Evolutionary conservation across 257 asterid species (phyloP).

Genomic region (Fraxinus anomala): DNA sequence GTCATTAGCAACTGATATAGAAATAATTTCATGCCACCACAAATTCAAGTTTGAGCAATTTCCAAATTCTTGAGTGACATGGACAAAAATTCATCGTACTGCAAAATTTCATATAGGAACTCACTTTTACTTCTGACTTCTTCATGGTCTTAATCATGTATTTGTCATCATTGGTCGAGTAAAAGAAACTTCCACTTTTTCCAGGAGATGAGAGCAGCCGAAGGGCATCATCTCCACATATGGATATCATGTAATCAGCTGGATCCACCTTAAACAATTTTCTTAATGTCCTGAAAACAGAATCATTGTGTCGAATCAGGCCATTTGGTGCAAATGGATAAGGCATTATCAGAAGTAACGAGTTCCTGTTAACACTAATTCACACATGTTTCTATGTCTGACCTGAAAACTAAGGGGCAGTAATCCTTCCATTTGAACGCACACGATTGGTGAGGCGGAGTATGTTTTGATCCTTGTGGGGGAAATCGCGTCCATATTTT

Average conservation of each 20-base stretch:
- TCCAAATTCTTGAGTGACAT: too few relatives aligned
- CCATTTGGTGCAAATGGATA: background rate
- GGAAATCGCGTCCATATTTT: slow-evolving; percentile 91
- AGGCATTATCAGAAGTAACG: background rate
- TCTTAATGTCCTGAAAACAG: slow-evolving; percentile 14
- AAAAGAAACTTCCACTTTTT: slow-evolving; percentile 42
- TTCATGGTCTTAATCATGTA: slow-evolving; percentile 40
- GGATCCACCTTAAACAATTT: slow-evolving; percentile 36
- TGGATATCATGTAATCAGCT: slow-evolving; percentile 38
- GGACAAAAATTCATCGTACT: too few relatives aligned
- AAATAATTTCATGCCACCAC: background rate
- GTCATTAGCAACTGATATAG: background rate
- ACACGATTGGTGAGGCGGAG: slow-evolving; percentile 88
- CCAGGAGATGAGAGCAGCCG: slow-evolving; percentile 40
- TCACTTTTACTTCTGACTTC: slow-evolving; percentile 40
- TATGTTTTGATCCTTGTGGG: slow-evolving; percentile 80
- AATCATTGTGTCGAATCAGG: background rate
- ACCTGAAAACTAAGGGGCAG: slow-evolving; percentile 93
- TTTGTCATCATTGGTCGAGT: slow-evolving; percentile 35
- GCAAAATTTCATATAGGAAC: background rate
- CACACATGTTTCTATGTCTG: slow-evolving; percentile 30
- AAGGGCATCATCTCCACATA: slow-evolving; percentile 38
- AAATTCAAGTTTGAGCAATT: background rate
- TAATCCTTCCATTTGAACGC: slow-evolving; percentile 96
- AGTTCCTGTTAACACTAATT: background rate